Evolutionary conservation across 2,329 filamentous ascomycete genomes (phyloP), one percentile per base, ranked within the genome.

Genomic region (Lasiodiplodia theobromae): DNA sequence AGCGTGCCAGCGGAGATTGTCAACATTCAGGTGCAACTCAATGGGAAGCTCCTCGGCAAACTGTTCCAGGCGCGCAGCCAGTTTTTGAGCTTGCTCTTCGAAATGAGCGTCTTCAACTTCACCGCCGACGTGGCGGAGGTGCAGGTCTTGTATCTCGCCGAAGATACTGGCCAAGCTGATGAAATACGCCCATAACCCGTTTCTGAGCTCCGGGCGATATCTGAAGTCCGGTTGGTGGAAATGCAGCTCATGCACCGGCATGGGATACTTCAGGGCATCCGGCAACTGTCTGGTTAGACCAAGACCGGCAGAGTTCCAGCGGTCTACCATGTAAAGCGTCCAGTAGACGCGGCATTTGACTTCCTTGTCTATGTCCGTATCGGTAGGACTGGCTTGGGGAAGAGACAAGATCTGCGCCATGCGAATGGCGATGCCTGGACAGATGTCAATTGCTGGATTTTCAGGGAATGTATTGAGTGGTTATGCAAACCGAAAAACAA

Each of bases 241-340:
- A 3, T 76, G 70, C 16, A 74, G 69, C 56, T 83, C 80, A 16
- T 81, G 76, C 69, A 80, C 78, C 0, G 81, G 81, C 11, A 80
- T 72, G 0, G 77, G 76, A 1, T 79, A 68, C 16, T 60, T 56
- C 5, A 60, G 31, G 6, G 62, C 62, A 14, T 47, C 28, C 2
- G 54, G 52, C 37, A 81, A 73, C 62, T 78, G 74, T 14, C 77
- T 74, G 11, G 79, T 78, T 11, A 81, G 70, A 4, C 76, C 72
- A 3, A 81, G 72, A 2, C 79, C 80, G 12, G 76, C 74, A 2
- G 79, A 78, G 11, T 76, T 79, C 80, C 80, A 82, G 21, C 78
- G 75, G 64, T 82, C 80, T 54, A 81, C 79, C 80, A 82, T 82
- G 69, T 76, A 80, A 1, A 82, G 71, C 2, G 78, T 75, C 80